phyloP scores from a whole-genome alignment of 2,329 filamentous ascomycete genomes.

The Exophiala phaeomuriformis region DNA sequence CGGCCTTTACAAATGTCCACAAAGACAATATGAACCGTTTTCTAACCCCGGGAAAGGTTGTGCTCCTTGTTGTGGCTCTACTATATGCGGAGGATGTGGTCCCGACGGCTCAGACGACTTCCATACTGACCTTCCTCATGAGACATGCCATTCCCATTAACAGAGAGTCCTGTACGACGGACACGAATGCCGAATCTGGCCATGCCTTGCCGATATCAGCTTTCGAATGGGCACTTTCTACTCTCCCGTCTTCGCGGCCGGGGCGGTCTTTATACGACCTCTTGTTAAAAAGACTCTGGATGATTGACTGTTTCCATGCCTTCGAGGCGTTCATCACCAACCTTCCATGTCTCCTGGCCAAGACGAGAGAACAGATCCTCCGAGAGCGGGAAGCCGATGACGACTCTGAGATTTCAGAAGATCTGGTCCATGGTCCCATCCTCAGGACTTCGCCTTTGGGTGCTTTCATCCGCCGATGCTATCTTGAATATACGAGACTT shows the following conservation, averaged over 20 bases:
- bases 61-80: conserved; percentile 70
- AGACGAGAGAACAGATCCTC: conserved; percentile 55
- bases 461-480: conserved; percentile 66
- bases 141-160: conserved; percentile 54
- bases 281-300: conserved; percentile 75
- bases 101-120: conserved; percentile 62
- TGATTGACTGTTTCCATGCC: conserved; percentile 70
- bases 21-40: conserved; percentile 60
- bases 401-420: conserved; percentile 30
- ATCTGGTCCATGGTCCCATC: conserved; percentile 44
- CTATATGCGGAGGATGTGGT: conserved; percentile 69
- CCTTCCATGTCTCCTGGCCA: conserved; percentile 52
- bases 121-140: conserved; percentile 71
- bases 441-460: conserved; percentile 73
- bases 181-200: conserved; percentile 9
- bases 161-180: conserved; percentile 29
- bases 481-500: conserved; percentile 71
- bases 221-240: conserved; percentile 43
- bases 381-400: conserved; percentile 49
- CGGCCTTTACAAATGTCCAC: too few species aligned
- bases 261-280: conserved; percentile 82
- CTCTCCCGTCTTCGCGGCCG: conserved; percentile 50
- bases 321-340: conserved; percentile 68
- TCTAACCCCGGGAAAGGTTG: conserved; percentile 82
- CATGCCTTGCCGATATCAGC: conserved; percentile 33